Percentiles rank a stretch among this genome's conserved stretches.
These are phyloP conservation scores for Spironucleus salmonicida DNA, from an alignment of 208 protist species.

Conservation along the genomic window DNA sequence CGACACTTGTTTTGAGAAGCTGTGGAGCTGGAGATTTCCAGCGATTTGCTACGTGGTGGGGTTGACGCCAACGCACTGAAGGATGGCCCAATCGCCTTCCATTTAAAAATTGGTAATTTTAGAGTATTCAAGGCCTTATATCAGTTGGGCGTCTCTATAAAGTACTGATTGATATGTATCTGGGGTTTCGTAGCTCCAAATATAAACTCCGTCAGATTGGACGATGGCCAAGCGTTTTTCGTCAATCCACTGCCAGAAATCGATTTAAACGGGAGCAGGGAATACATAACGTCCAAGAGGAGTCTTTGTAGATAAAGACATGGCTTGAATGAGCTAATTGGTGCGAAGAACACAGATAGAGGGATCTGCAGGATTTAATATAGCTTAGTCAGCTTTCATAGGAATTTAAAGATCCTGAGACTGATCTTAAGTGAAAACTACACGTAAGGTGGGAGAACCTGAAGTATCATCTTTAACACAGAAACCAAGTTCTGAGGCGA, in stretches of 20 bases:
- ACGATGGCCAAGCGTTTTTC: constrained; percentile 37
- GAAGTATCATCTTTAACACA: too few species aligned
- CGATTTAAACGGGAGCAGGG: background rate
- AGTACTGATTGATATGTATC: background rate
- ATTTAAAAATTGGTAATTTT: constrained; percentile 11
- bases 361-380: too few species aligned
- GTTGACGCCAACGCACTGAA: constrained; percentile 11
- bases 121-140: background rate
- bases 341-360: background rate
- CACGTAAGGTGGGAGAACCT: too few species aligned
- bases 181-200: constrained; percentile 7
- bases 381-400: too few species aligned
- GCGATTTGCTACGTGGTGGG: constrained; percentile 33
- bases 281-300: constrained; percentile 2
- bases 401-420: too few species aligned
- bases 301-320: constrained; percentile 1
- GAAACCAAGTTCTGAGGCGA: too few species aligned
- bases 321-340: background rate
- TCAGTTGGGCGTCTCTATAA: background rate
- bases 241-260: constrained; percentile 43
- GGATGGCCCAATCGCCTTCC: constrained; percentile 21
- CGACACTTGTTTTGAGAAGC: constrained; percentile 70
- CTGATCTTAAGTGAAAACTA: too few species aligned
- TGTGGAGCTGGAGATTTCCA: constrained; percentile 84
- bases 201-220: constrained; percentile 26